Evolutionary conservation across 23 red algal genomes (phyloP).

Genomic region (Agarophyton chilense): DNA sequence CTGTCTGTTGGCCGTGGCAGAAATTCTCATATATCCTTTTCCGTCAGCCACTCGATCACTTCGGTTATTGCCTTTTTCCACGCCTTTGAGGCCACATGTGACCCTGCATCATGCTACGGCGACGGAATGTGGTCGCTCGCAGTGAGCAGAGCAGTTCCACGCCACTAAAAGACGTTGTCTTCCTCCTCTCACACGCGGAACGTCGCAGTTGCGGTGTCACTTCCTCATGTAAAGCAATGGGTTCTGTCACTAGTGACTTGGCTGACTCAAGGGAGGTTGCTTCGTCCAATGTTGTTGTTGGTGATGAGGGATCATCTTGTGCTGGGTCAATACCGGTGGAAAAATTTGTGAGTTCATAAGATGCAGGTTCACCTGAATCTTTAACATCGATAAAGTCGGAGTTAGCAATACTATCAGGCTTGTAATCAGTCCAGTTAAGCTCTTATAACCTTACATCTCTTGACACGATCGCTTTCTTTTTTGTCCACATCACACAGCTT

Average conservation of each 20-base stretch:
- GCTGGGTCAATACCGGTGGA: no score
- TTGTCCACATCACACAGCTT: constrained; percentile 9
- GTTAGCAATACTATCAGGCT: not conserved
- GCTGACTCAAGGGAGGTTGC: no score
- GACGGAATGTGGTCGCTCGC: constrained; percentile 19
- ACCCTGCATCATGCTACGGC: constrained; percentile 3
- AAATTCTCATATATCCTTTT: constrained; percentile 22
- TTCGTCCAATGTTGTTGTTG: no score
- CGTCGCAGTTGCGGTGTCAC: not conserved
- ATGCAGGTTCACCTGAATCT: not conserved
- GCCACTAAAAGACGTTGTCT: not conserved
- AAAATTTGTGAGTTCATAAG: no score
- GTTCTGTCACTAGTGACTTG: no score
- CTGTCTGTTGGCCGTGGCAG: constrained; percentile 16
- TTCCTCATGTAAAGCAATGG: not conserved
- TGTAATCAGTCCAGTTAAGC: not conserved
- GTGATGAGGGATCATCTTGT: no score
- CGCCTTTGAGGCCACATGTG: not conserved
- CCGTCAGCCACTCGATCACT: constrained; percentile 17
- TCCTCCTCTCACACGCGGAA: not conserved
- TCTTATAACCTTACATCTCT: constrained; percentile 6
- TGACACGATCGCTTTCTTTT: not conserved
- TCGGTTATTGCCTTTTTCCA: constrained; percentile 15
- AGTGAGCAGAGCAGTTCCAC: constrained; percentile 9
- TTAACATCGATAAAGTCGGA: not conserved